Evolutionary conservation across 2,329 filamentous ascomycete species (phyloP), one percentile per base, ranked within the genome.

Genomic region (Elsinoe arachidis): DNA sequence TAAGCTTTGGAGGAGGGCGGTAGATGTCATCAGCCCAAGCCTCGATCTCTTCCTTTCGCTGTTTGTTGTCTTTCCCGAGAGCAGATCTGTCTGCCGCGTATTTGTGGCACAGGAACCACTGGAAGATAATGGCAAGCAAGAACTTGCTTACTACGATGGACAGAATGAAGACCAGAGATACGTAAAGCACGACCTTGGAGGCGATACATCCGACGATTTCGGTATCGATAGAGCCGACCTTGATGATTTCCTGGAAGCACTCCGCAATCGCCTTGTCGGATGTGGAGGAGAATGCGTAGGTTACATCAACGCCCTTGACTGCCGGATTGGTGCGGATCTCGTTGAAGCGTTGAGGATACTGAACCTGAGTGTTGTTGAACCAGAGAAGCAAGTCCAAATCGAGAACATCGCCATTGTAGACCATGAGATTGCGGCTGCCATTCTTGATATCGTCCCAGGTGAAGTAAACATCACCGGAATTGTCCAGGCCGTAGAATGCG

Each of bases 11-110:
- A 21, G 90, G 90, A 2, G 92, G 88, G 43, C 90, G 87, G 72
- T 99, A 97, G 65, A 99, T 99, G 68, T 99, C 93, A 63, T 97
- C 89, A 12, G 86, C 87, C 93, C 93, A 99, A 66, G 96, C 92
- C 71, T 99, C 93, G 63, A 99, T 99, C 74, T 97, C 90, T 64
- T 87, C 84, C 64, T 91, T 87, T 59, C 93, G 85, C 73, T 91
- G 87, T 70, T 92, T 90, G 63, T 85, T 83, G 69, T 93, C 83
- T 4, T 85, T 84, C 14, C 83, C 84, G 70, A 95, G 86, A 2
- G 89, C 92, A 0, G 92, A 95, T 73, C 89, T 96, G 49, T 80
- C 75, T 0, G 92, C 89, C 2, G 86, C 91, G 68, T 92, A 97
- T 62, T 85, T 86, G 64, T 86, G 85, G 69, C 88, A 87, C 63